Evolutionary conservation across 768 basidiomycete genomes (phyloP), one percentile per base, ranked within the genome.

Genomic region (Suillus weaverae): DNA sequence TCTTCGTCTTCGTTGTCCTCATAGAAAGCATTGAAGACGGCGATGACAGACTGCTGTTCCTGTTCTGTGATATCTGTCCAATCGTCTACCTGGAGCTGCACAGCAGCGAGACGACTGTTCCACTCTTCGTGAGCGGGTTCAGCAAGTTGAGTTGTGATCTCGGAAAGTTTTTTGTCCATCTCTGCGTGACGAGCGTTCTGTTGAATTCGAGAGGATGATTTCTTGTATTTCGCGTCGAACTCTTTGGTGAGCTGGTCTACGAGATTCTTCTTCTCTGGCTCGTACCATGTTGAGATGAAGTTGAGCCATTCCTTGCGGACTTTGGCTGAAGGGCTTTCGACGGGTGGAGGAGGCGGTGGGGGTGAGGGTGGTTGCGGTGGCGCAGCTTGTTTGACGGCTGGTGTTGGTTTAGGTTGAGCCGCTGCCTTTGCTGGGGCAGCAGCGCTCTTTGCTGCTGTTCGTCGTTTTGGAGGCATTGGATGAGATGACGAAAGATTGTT

Each of bases 81-180:
- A 53, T 76, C 69, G 33, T 76, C 69, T 66, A 76, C 76, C 6
- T 64, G 68, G 7, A 76, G 59, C 33, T 74, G 74, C 0, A 71
- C 71, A 55, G 72, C 68, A 18, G 69, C 70, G 55, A 76, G 75
- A 53, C 74, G 76, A 50, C 66, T 72, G n/a, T 76, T 76, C 75
- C 75, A 76, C 71, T 76, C 74, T 0, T n/a, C 35, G 43, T 76
- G 74, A 33, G 75, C 75, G 6, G 74, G 76, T 66, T 72, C 64
- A 62, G 75, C 63, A 33, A 76, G 74, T 11, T 68, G 69, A 39
- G 50, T 57, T 53, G 66, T 69, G 16, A 76, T 50, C 4, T 70
- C 53, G 44, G 70, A 66, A 66, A 73, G 67, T 33, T 48, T 68
- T 62, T 74, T 68, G 20, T 66, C 74, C 35, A 73, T 69, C 56